Conservation (phyloP, 441 rosid species). For the Eruca vesicaria region DNA sequence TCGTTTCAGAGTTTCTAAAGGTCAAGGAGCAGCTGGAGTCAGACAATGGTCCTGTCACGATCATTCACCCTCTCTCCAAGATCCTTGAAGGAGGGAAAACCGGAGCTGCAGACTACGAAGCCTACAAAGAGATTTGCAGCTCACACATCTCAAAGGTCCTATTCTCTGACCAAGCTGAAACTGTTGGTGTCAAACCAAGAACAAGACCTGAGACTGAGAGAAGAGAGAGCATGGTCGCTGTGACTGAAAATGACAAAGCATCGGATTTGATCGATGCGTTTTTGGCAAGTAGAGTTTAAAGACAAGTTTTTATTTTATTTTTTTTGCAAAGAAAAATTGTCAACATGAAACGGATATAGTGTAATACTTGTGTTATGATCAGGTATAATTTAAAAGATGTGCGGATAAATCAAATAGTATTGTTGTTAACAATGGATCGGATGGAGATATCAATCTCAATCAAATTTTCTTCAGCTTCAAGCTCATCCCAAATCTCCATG, state of each 20-base stretch:
- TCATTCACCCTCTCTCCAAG: slow-evolving; percentile 77
- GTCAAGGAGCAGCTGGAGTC: slow-evolving; percentile 67
- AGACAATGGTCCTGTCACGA: slow-evolving; percentile 49
- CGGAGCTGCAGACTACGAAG: slow-evolving; percentile 66
- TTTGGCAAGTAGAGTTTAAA: slow-evolving; percentile 27
- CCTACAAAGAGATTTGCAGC: slow-evolving; percentile 79
- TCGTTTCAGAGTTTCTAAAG: slow-evolving; percentile 55
- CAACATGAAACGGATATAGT: slow-evolving; percentile 7
- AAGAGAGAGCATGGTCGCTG: slow-evolving; percentile 13
- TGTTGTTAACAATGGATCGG: slow-evolving; percentile 45
- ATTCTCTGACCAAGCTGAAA: slow-evolving; percentile 81
- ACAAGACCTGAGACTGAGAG: slow-evolving; percentile 36
- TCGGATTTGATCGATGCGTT: slow-evolving; percentile 33
- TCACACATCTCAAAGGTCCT: slow-evolving; percentile 55
- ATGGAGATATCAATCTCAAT: slow-evolving; percentile 73
- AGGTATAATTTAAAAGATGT: not conserved
- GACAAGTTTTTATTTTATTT: not conserved
- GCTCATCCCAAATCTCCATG: slow-evolving; percentile 39
- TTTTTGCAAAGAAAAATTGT: not conserved
- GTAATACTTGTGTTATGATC: not conserved
- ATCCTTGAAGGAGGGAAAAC: slow-evolving; percentile 77
- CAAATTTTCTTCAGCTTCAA: slow-evolving; percentile 62
- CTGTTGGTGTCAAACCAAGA: slow-evolving; percentile 61
- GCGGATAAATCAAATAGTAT: not conserved
- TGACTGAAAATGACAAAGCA: slow-evolving; percentile 31